Base-by-base conservation (phyloP, 2,329 filamentous ascomycete genomes). In the Ophiocordyceps camponoti-leonardi region DNA sequence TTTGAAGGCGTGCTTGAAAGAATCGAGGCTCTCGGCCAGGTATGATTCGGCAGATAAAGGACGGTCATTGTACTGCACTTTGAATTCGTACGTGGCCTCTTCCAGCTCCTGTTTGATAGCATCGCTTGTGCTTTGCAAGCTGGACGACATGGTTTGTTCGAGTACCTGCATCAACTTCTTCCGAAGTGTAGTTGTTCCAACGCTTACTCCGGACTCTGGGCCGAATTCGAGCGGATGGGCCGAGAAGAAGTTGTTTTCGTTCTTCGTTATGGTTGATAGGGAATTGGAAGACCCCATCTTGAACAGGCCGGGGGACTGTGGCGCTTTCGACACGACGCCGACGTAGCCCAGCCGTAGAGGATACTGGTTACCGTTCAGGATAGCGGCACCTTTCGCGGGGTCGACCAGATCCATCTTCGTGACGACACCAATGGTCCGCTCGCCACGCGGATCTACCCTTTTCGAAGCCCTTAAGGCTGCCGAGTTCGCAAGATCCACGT, bases 391-490 rank as follows among this genome's bases (percentile, higher is more conserved):
- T 47, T 90, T 79, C 8, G 71, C 68, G 3, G 92, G 74, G 53
- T 96, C 90, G 8, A 98, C 88, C 20, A 98, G 72, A 56, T 98
- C 92, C 90, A 98, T 95, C 67, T 98, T 98, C 3, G 92, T 98
- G 40, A 98, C 81, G n/a, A 98, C 92, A 41, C 92, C 92, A 57
- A 98, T 98, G 0, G 92, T 98, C 50, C 92, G 76, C 65, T 98
- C 92, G 46, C 92, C 92, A 49, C 92, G 75, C 1, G 92, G 92
- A 56, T 98, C 92, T 26, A 96, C 88, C 53, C 90, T 77, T 50
- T 92, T 77, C 53, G 88, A 94, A 18, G 92, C 87, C 53, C 88
- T 75, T 22, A 98, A 66, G 6, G 92, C 88, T 7, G 92, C 92
- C 1, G 92, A 98, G 61, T 98, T 98, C 20, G 92, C 92, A 47